phyloP scores from a whole-genome alignment of 768 basidiomycete species.

The Lactarius hatsudake region DNA sequence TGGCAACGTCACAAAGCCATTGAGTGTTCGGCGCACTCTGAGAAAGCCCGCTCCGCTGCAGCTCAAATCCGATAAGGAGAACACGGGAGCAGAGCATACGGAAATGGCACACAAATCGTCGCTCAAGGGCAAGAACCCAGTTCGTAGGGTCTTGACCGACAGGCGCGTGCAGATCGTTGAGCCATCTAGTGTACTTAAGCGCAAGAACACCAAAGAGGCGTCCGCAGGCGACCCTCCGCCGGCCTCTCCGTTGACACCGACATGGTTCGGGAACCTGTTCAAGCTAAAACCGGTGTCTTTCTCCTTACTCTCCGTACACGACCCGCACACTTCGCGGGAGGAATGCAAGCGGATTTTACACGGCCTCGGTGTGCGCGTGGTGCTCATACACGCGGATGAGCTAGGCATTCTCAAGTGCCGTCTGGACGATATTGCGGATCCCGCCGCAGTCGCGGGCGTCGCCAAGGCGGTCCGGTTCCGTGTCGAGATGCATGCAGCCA shows the following conservation, averaged over 20 bases:
- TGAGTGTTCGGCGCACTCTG: conserved; percentile 38
- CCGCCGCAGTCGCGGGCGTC: conserved; percentile 48
- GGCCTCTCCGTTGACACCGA: conserved; percentile 43
- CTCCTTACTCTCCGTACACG: conserved; percentile 55
- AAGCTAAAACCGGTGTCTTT: conserved; percentile 71
- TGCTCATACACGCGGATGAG: conserved; percentile 61
- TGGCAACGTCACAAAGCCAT: conserved; percentile 40
- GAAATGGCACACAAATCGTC: conserved; percentile 41
- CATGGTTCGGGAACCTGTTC: conserved; percentile 89
- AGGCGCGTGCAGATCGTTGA: conserved; percentile 54
- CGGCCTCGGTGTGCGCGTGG: conserved; percentile 65
- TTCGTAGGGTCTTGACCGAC: conserved; percentile 29
- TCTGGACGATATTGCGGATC: conserved; percentile 62
- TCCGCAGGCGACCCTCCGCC: conserved; percentile 38
- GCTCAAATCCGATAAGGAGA: conserved; percentile 56
- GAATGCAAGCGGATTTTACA: conserved; percentile 74
- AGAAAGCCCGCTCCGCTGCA: conserved; percentile 24
- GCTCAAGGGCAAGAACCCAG: conserved; percentile 35
- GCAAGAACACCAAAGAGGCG: conserved; percentile 33
- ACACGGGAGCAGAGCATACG: conserved; percentile 32
- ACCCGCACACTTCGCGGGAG: conserved; percentile 62
- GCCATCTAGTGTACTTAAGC: conserved; percentile 35
- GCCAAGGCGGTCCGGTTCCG: conserved; percentile 78
- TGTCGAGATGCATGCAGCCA: conserved; percentile 61
- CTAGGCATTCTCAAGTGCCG: conserved; percentile 73